phyloP scores from a whole-genome alignment of 1,284 basidiomycete genomes.

The Phellinidium pouzarii region DNA sequence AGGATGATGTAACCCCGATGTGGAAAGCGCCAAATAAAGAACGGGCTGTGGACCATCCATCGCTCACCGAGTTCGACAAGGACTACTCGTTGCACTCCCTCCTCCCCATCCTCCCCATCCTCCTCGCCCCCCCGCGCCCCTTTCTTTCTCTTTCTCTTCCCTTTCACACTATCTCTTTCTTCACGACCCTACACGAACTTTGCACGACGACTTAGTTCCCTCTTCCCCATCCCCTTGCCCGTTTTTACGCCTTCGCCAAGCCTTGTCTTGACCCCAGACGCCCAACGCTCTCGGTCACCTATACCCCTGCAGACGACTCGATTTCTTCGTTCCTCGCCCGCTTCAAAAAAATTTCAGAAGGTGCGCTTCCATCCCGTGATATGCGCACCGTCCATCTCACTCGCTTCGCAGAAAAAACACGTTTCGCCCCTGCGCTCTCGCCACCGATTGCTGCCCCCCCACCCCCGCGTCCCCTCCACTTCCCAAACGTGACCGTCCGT shows the following conservation, averaged over 20 bases:
- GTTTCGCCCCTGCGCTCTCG: neutral
- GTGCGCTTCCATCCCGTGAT: neutral
- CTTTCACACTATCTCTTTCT: constrained; percentile 1
- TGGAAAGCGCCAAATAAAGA: neutral
- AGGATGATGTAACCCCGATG: neutral
- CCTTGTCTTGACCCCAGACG: constrained; percentile 23
- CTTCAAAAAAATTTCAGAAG: constrained; percentile 3
- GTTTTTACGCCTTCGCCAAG: constrained; percentile 27
- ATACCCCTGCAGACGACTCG: neutral
- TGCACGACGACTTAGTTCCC: constrained; percentile 47
- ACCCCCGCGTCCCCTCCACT: neutral
- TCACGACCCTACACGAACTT: constrained; percentile 65
- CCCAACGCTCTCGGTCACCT: too few species aligned
- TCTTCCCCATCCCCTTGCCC: constrained; percentile 23
- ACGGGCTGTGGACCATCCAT: neutral
- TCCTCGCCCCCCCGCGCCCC: constrained; percentile 1
- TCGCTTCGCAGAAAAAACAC: neutral
- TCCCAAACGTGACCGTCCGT: neutral
- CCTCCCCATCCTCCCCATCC: constrained; percentile 20
- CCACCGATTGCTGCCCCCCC: neutral
- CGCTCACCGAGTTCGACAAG: neutral
- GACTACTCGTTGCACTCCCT: neutral
- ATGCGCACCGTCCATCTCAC: constrained; percentile 16
- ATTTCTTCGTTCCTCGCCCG: neutral
- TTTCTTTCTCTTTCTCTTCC: constrained; percentile 3